Evolutionary conservation across 371 early-diverging fungal species (phyloP), one percentile per base, ranked within the genome.

Genomic region (Mortierella sp.): DNA sequence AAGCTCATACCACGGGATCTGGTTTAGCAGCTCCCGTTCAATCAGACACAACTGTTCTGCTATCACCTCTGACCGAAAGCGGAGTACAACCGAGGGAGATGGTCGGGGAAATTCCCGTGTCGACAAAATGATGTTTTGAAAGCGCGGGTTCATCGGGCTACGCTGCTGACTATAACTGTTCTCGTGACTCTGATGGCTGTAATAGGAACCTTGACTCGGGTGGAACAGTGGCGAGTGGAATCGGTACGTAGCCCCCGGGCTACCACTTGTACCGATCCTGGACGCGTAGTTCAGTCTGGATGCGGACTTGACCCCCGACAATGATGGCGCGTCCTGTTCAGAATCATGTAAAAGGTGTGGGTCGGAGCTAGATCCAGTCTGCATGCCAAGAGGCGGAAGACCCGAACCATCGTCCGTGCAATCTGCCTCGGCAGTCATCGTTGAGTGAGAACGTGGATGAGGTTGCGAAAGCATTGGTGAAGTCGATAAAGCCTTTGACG

Each of bases 1-100:
- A 48, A 91, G 62, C 21, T 91, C 90, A 55, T 86, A 84, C 91
- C 91, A 91, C 32, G 80, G 79, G 15, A 89, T 81, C 17, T 79
- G 80, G 6, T 76, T 68, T 46, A 91, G 48, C 3, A 83, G 63
- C 19, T 84, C 80, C 7, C 81, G 80, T 67, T 91, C 91, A 47
- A 90, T 82, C 42, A 87, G 57, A 64, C 89, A 89, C 21, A 90
- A 57, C 44, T 90, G 89, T 43, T 86, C 83, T 2, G 88, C 89
- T 64, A 91, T 80, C 6, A 72, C 28, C 31, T 87, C 89, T 2
- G 89, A 85, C 17, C 87, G 79, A 49, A 84, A 82, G 4, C 66
- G 62, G 42, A 91, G 70, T 47, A 91, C 83, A 39, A 85, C 84
- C 50, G 83, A 46, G 28, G 60, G 26, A n/a, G 57, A 57, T 15